phyloP scores from a whole-genome alignment of 805 yeast species.

The Saccharomyces jurei region DNA sequence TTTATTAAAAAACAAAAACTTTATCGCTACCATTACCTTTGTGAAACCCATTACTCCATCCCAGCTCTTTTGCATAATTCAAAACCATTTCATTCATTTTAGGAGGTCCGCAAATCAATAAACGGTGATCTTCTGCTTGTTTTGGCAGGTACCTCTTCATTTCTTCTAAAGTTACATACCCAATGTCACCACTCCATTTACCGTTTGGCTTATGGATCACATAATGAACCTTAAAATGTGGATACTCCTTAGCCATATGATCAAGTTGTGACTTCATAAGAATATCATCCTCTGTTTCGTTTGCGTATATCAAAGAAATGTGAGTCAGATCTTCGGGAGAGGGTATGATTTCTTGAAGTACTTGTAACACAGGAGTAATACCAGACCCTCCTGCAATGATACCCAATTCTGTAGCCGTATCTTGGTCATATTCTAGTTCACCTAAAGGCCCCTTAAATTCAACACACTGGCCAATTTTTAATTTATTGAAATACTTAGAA shows the following conservation, averaged over 20 bases:
- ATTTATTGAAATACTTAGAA: slow-evolving; percentile 55
- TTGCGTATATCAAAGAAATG: slow-evolving; percentile 58
- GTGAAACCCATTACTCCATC: slow-evolving; percentile 46
- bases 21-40: slow-evolving; percentile 42
- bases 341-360: slow-evolving; percentile 60
- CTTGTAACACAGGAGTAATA: slow-evolving; percentile 82
- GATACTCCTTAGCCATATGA: slow-evolving; percentile 55
- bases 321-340: slow-evolving; percentile 58
- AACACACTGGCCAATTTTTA: slow-evolving; percentile 57
- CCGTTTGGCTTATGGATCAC: slow-evolving; percentile 44
- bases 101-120: slow-evolving; percentile 70
- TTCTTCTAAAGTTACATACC: slow-evolving; percentile 55
- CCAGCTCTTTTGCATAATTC: slow-evolving; percentile 46
- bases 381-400: slow-evolving; percentile 85
- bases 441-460: slow-evolving; percentile 78
- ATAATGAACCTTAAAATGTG: slow-evolving; percentile 56
- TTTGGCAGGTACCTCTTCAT: slow-evolving; percentile 46
- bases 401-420: slow-evolving; percentile 55
- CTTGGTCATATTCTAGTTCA: slow-evolving; percentile 47
- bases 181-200: slow-evolving; percentile 52
- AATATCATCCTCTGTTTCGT: slow-evolving; percentile 70
- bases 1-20: slow-evolving; percentile 44
- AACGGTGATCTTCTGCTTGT: slow-evolving; percentile 40
- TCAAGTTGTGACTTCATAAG: slow-evolving; percentile 65
- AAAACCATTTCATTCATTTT: slow-evolving; percentile 52